phyloP scores from a whole-genome alignment of 1,284 basidiomycete genomes.

The Moniliophthora roreri region DNA sequence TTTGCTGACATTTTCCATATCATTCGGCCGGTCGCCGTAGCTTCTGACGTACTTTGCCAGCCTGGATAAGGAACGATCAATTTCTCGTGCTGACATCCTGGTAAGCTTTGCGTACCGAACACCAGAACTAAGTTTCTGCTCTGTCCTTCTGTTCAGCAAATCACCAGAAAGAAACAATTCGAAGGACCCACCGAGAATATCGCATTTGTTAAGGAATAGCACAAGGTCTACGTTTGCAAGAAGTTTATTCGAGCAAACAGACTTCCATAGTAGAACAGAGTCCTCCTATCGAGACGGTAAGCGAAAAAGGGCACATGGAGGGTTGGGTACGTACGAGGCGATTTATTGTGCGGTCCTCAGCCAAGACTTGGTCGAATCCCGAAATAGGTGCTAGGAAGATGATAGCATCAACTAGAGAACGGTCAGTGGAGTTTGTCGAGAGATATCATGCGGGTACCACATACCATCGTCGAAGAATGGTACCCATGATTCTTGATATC shows the following conservation, averaged over 20 bases:
- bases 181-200: conserved; percentile 44
- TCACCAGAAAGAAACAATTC: no score
- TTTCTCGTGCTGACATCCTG: neutral
- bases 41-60: conserved; percentile 70
- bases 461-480: conserved; percentile 76
- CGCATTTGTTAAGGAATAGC: conserved; percentile 80
- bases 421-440: conserved; percentile 3
- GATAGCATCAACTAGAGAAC: conserved; percentile 60
- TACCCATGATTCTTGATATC: conserved; percentile 56
- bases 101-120: conserved; percentile 34
- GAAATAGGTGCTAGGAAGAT: conserved; percentile 82
- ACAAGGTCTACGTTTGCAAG: conserved; percentile 72
- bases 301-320: conserved; percentile 2
- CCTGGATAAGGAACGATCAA: conserved; percentile 20
- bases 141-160: conserved; percentile 15
- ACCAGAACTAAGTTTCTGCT: conserved; percentile 62
- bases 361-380: conserved; percentile 74
- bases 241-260: conserved; percentile 72
- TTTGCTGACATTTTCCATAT: conserved; percentile 70
- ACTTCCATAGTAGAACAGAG: conserved; percentile 78
- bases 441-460: conserved; percentile 18
- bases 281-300: conserved; percentile 56
- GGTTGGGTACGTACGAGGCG: conserved; percentile 50
- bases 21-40: conserved; percentile 71
- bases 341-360: conserved; percentile 70